phyloP scores from a whole-genome alignment of 225 moss, liverwort and hornwort genomes.

The Takakia lepidozioides region DNA sequence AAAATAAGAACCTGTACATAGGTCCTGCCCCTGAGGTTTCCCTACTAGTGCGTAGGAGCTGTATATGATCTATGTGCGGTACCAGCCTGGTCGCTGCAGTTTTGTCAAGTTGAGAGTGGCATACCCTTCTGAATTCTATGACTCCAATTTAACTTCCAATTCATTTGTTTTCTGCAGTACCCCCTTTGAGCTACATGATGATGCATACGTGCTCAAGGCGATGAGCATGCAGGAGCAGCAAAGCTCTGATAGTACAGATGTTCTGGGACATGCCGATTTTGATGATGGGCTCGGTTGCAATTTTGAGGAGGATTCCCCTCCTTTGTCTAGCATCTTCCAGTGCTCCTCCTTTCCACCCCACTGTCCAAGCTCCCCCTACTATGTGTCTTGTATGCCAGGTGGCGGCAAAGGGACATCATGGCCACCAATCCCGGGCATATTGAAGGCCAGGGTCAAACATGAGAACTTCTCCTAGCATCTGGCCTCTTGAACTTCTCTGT shows the following conservation, averaged over 20 bases:
- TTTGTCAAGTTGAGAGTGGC: too few relatives aligned
- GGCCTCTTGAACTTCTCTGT: too few relatives aligned
- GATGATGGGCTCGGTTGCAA: constrained; percentile 72
- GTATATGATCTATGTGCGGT: too few relatives aligned
- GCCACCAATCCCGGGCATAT: constrained; percentile 80
- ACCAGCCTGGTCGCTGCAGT: too few relatives aligned
- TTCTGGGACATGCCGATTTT: constrained; percentile 59
- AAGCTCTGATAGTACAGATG: constrained; percentile 58
- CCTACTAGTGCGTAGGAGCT: too few relatives aligned
- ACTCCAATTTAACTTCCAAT: not conserved
- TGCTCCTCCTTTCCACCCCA: constrained; percentile 65
- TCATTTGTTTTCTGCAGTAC: constrained; percentile 52
- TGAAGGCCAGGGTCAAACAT: constrained; percentile 94
- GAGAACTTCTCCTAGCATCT: constrained; percentile 68
- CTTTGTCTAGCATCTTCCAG: constrained; percentile 80
- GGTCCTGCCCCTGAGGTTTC: too few relatives aligned
- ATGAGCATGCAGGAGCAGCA: constrained; percentile 86
- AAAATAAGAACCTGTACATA: too few relatives aligned
- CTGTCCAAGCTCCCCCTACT: constrained; percentile 60
- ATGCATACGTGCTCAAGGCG: constrained; percentile 92
- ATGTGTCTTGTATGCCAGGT: constrained; percentile 43
- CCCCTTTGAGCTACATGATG: constrained; percentile 95
- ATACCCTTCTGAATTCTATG: too few relatives aligned
- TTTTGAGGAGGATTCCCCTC: constrained; percentile 84
- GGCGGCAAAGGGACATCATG: constrained; percentile 58